Conservation (phyloP, 768 basidiomycete species). For the Coprinopsis marcescibilis region DNA sequence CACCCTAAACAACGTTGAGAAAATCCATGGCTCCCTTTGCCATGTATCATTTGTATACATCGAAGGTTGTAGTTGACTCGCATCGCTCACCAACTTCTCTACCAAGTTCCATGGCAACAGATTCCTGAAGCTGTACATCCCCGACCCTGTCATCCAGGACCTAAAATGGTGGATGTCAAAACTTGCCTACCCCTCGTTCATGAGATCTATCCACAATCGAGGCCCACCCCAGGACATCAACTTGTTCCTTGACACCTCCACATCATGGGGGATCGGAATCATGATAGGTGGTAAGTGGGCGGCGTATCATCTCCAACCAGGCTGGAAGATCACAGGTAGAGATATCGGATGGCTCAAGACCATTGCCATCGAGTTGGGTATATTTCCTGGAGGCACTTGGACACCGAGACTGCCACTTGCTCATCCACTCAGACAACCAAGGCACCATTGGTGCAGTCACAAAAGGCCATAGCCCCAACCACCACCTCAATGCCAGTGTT, state of each 20-base stretch:
- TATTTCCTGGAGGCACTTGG: conserved; percentile 10
- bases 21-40: conserved; percentile 25
- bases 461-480: conserved; percentile 26
- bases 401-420: conserved; percentile 13
- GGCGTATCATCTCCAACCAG: conserved; percentile 16
- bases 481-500: conserved; percentile 23
- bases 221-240: conserved; percentile 14
- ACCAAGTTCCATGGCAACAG: conserved; percentile 9
- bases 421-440: conserved; percentile 29
- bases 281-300: conserved; percentile 22
- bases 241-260: conserved; percentile 30
- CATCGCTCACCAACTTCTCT: conserved; percentile 19
- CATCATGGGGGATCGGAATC: conserved; percentile 35
- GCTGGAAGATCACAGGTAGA: conserved; percentile 11
- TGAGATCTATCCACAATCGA: neutral
- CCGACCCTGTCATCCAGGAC: neutral
- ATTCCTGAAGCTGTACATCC: neutral
- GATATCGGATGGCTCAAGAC: conserved; percentile 23
- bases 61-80: conserved; percentile 14
- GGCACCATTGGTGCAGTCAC: conserved; percentile 28
- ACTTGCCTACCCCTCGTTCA: neutral
- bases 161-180: conserved; percentile 10
- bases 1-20: conserved; percentile 12
- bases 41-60: conserved; percentile 25
- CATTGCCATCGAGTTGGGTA: conserved; percentile 20